Evolutionary conservation across 345 rosid species (phyloP).

Genomic region (Citropsis articulata): DNA sequence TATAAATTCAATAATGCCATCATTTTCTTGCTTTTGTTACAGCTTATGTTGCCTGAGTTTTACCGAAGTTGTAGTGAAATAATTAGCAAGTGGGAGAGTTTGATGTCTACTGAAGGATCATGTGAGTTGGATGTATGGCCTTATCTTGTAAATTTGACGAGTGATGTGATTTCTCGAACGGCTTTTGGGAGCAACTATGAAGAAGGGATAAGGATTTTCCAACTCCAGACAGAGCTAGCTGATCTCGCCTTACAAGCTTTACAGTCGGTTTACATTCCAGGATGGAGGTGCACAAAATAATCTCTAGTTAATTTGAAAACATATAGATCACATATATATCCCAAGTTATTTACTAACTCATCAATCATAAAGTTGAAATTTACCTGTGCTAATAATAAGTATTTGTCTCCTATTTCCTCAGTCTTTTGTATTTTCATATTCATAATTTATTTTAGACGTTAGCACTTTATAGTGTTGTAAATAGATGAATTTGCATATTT

Average conservation of each 20-base stretch:
- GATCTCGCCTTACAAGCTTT: not conserved
- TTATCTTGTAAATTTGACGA: constrained; percentile 11
- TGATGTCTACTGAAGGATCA: not conserved
- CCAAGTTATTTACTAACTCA: not conserved
- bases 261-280: constrained; percentile 28
- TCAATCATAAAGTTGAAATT: not conserved
- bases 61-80: constrained; percentile 8
- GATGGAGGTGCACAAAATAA: constrained; percentile 37
- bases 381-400: no score
- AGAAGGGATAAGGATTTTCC: constrained; percentile 43
- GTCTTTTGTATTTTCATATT: no score
- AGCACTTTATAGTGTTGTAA: no score
- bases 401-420: no score
- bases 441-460: no score
- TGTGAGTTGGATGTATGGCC: constrained; percentile 31
- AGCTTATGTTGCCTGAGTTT: constrained; percentile 1
- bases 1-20: not conserved
- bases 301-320: not conserved
- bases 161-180: constrained; percentile 36
- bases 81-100: constrained; percentile 23
- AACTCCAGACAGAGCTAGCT: constrained; percentile 27
- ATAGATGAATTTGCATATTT: no score
- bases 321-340: no score
- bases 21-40: not conserved
- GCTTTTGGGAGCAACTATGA: constrained; percentile 30